These are phyloP conservation scores for Brassica hybrid DNA, from an alignment of 441 rosid species.

Conservation along the genomic window DNA sequence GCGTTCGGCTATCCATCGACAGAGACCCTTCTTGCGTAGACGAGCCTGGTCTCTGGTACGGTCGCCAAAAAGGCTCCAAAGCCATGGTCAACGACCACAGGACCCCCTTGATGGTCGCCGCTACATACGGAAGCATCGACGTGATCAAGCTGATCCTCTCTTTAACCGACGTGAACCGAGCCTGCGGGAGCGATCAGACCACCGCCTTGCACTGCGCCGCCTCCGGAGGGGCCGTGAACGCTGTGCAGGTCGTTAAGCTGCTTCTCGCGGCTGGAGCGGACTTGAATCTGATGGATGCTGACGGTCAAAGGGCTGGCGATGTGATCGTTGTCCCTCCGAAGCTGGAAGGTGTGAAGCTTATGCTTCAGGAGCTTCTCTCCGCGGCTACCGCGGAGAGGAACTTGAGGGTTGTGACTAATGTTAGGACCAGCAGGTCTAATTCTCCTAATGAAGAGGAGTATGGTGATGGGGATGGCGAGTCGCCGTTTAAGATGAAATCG, in stretches of 20 bases:
- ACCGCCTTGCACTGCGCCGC: conserved; percentile 83
- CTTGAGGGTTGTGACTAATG: conserved; percentile 53
- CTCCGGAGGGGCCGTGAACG: conserved; percentile 72
- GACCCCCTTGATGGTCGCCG: conserved; percentile 81
- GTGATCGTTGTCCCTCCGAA: conserved; percentile 70
- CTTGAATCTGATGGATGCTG: conserved; percentile 55
- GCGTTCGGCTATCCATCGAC: conserved; percentile 52
- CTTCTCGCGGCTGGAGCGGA: conserved; percentile 71
- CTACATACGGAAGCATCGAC: conserved; percentile 72
- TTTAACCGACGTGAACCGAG: conserved; percentile 58
- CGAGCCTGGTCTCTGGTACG: conserved; percentile 79
- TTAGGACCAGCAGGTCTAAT: conserved; percentile 12
- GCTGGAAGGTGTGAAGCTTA: conserved; percentile 53
- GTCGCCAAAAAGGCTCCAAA: conserved; percentile 67
- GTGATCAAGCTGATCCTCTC: conserved; percentile 65
- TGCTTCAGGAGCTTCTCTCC: conserved; percentile 66
- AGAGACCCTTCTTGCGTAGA: conserved; percentile 61
- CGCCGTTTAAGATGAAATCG: conserved; percentile 41
- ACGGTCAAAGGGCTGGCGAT: conserved; percentile 65
- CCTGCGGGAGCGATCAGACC: conserved; percentile 62
- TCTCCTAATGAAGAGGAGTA: conserved; percentile 46
- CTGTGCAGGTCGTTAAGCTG: conserved; percentile 66
- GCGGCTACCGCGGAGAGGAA: conserved; percentile 47
- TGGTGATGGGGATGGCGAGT: conserved; percentile 22
- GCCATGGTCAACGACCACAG: conserved; percentile 71